These are phyloP conservation scores for Exophiala dermatitidis DNA, from an alignment of 2,329 filamentous ascomycete species.

Conservation along the genomic window DNA sequence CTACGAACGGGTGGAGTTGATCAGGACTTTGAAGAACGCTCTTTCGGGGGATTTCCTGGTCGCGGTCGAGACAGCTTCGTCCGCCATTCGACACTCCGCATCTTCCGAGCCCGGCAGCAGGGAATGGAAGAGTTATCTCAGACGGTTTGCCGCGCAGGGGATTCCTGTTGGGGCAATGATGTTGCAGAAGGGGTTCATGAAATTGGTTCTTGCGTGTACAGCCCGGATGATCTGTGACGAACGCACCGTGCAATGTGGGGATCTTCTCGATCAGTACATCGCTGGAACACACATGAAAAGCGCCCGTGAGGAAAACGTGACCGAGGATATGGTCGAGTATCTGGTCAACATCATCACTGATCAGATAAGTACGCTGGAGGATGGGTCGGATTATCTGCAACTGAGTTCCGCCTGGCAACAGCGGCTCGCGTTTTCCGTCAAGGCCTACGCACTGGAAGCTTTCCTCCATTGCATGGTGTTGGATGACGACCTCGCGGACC, in stretches of 20 bases:
- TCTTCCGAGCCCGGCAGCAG: constrained; percentile 58
- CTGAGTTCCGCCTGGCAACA: constrained; percentile 83
- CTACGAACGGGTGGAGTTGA: constrained; percentile 63
- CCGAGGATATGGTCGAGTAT: constrained; percentile 43
- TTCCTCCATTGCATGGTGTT: constrained; percentile 80
- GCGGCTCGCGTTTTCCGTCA: constrained; percentile 75
- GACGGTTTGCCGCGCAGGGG: constrained; percentile 71
- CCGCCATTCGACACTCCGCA: constrained; percentile 75
- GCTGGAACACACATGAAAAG: constrained; percentile 43
- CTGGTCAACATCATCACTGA: constrained; percentile 69
- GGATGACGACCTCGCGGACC: constrained; percentile 72
- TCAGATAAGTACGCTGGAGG: constrained; percentile 79
- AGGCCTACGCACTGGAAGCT: constrained; percentile 70
- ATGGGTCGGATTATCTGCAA: constrained; percentile 80
- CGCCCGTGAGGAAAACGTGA: constrained; percentile 30
- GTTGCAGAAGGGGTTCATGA: constrained; percentile 80
- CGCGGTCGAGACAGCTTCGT: constrained; percentile 80
- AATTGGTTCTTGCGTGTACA: constrained; percentile 69
- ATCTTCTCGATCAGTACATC: constrained; percentile 69
- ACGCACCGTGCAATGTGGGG: constrained; percentile 51
- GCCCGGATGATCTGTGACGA: constrained; percentile 63
- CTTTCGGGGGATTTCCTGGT: constrained; percentile 80
- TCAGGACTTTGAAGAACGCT: constrained; percentile 63
- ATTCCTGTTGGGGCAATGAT: constrained; percentile 86
- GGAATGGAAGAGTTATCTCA: constrained; percentile 82